Evolutionary conservation across 257 asterid genomes (phyloP).

Genomic region (Plantago ovata): DNA sequence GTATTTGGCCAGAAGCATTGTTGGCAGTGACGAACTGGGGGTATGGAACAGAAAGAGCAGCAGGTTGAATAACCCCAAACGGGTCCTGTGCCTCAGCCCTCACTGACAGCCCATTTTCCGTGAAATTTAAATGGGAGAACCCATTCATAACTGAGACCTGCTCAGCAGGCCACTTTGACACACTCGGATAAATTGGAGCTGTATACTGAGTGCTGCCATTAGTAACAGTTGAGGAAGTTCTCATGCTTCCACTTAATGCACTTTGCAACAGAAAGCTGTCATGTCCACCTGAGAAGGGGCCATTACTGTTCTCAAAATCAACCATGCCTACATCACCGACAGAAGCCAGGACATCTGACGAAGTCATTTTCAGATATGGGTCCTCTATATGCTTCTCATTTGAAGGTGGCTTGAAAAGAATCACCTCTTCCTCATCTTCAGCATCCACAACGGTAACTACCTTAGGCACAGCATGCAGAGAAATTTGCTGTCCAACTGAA

Average conservation of each 20-base stretch:
- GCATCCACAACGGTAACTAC: conserved; percentile 34
- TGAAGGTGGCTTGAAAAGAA: conserved; percentile 75
- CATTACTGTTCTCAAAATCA: conserved; percentile 36
- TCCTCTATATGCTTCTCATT: conserved; percentile 55
- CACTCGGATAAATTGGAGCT: conserved; percentile 41
- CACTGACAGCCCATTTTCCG: conserved; percentile 45
- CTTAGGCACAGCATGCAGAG: conserved; percentile 29
- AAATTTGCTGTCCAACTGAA: conserved; percentile 25
- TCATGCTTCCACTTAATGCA: conserved; percentile 30
- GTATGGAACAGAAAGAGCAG: conserved; percentile 43
- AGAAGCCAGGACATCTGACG: conserved; percentile 30
- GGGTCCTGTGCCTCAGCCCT: conserved; percentile 44
- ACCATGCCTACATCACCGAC: conserved; percentile 27
- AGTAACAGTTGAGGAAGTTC: conserved; percentile 27
- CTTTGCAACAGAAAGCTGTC: conserved; percentile 39
- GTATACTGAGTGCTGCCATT: conserved; percentile 37
- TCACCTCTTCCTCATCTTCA: conserved; percentile 90
- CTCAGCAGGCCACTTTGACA: conserved; percentile 51
- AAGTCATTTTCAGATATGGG: neutral
- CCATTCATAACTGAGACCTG: conserved; percentile 44
- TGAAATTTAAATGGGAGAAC: conserved; percentile 44
- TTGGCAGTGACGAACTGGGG: conserved; percentile 38
- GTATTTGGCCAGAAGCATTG: conserved; percentile 31
- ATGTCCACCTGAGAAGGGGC: conserved; percentile 34
- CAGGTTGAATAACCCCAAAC: conserved; percentile 44